phyloP scores from a whole-genome alignment of 2,329 filamentous ascomycete species.

The Colletotrichum godetiae region DNA sequence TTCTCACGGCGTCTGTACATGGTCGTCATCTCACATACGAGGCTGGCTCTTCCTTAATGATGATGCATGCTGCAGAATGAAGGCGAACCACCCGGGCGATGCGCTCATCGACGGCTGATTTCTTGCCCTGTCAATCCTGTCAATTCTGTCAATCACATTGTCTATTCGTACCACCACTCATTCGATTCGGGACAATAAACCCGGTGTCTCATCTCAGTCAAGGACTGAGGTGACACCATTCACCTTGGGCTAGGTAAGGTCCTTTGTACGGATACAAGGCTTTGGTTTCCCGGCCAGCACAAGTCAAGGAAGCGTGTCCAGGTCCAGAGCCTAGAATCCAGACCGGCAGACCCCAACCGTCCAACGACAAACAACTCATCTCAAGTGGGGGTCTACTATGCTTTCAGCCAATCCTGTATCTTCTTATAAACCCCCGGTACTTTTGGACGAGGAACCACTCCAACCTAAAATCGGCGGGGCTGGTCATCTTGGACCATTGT shows the following conservation, averaged over 20 bases:
- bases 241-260: no score
- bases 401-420: not conserved
- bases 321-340: not conserved
- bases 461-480: conserved; percentile 1
- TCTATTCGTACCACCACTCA: not conserved
- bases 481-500: not conserved
- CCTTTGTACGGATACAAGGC: not conserved
- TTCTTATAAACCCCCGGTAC: not conserved
- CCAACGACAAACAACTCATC: not conserved
- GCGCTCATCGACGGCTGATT: not conserved
- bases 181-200: not conserved
- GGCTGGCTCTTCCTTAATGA: not conserved
- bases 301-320: no score
- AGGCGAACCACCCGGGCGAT: not conserved
- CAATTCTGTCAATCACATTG: no score
- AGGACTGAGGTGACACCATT: no score
- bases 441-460: not conserved
- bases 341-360: not conserved
- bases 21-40: not conserved
- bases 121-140: not conserved
- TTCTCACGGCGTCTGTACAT: not conserved
- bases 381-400: not conserved
- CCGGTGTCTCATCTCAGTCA: no score
- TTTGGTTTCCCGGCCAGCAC: not conserved
- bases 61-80: not conserved